Percentiles rank a stretch among this genome's conserved stretches.
phyloP scores from a whole-genome alignment of 106 monocot species.

The Allium sativum region DNA sequence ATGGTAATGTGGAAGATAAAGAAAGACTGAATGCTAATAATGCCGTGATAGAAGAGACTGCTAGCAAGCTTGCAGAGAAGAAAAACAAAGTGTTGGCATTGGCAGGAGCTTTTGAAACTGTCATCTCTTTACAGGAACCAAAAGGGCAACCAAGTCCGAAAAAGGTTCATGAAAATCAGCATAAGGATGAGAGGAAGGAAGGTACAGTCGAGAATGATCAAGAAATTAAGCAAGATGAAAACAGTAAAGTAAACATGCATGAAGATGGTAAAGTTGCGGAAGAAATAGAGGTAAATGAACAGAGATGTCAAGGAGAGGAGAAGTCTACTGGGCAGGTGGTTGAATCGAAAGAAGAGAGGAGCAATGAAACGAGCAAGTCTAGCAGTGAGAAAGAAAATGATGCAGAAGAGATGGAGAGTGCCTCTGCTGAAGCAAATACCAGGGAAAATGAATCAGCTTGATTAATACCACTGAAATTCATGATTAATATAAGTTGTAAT shows the following conservation, averaged over 20 bases:
- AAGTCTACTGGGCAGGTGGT: background rate
- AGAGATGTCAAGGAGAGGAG: background rate
- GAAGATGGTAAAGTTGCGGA: background rate
- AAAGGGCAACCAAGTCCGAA: background rate
- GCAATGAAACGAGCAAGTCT: background rate
- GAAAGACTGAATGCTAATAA: constrained; percentile 2
- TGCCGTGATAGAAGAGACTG: constrained; percentile 20
- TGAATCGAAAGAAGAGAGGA: constrained; percentile 1
- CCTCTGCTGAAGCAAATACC: too few relatives aligned
- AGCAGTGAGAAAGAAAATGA: background rate
- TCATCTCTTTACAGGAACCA: constrained; percentile 24
- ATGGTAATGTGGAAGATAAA: background rate
- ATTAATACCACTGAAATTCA: too few relatives aligned
- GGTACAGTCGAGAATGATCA: background rate
- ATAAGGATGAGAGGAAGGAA: background rate
- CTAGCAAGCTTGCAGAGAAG: constrained; percentile 15
- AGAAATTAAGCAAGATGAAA: background rate
- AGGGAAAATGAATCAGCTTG: too few relatives aligned
- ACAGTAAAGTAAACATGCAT: background rate
- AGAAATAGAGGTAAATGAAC: background rate
- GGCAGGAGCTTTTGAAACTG: constrained; percentile 28
- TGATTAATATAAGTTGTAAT: too few relatives aligned
- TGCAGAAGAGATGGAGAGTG: too few relatives aligned
- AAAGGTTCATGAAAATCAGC: too few relatives aligned
- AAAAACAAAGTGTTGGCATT: constrained; percentile 26